Evolutionary conservation across 106 monocot species (phyloP).

Genomic region (Posidonia australis): DNA sequence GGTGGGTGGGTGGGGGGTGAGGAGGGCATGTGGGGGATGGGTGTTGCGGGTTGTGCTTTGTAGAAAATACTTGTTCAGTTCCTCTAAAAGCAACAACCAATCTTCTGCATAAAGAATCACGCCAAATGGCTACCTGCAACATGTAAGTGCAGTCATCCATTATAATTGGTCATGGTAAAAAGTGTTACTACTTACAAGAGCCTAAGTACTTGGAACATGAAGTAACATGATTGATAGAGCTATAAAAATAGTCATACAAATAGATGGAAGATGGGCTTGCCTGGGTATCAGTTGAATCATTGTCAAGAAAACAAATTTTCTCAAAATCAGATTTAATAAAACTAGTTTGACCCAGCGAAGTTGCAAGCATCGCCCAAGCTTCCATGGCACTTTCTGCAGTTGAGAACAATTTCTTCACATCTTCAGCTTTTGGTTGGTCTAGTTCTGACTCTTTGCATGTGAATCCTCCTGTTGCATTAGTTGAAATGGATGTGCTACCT

Average conservation of each 20-base stretch:
- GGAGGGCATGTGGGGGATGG: no score
- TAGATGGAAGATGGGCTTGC: constrained; percentile 15
- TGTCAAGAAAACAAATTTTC: constrained; percentile 96
- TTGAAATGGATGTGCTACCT: constrained; percentile 6
- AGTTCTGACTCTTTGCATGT: constrained; percentile 10
- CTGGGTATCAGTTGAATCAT: constrained; percentile 86
- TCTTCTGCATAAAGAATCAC: constrained; percentile 61
- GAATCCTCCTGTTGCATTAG: constrained; percentile 5
- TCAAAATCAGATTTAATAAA: constrained; percentile 97
- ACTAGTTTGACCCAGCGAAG: constrained; percentile 69
- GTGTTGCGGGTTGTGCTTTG: no score
- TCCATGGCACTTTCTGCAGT: constrained; percentile 99
- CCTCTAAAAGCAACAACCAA: constrained; percentile 88
- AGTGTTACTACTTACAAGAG: no score
- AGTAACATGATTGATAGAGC: neutral
- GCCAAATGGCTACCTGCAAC: constrained; percentile 85
- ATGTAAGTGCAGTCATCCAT: neutral
- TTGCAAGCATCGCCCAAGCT: constrained; percentile 96
- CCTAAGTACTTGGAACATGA: no score
- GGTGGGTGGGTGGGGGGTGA: no score
- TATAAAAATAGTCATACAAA: neutral
- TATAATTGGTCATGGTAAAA: no score
- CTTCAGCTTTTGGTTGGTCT: constrained; percentile 33
- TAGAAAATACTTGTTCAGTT: constrained; percentile 80
- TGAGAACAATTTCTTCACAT: constrained; percentile 66